phyloP scores from a whole-genome alignment of 345 rosid genomes.

The Linum lewisii region DNA sequence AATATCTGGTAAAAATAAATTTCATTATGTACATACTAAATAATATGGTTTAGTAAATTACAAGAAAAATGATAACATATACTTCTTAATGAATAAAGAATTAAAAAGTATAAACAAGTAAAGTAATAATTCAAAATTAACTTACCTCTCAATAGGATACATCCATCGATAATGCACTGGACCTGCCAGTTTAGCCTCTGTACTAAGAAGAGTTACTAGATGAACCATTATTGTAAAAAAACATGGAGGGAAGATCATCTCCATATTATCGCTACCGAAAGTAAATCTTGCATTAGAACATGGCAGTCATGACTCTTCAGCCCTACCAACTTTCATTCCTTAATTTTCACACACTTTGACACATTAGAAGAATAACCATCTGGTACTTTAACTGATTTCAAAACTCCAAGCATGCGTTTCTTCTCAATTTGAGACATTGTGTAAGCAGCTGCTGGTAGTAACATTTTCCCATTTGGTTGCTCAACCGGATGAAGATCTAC shows the following conservation, averaged over 20 bases:
- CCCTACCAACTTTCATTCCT: neutral
- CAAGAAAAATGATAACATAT: too few relatives aligned
- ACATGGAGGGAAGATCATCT: neutral
- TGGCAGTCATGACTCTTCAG: slow-evolving; percentile 5
- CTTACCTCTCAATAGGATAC: slow-evolving; percentile 11
- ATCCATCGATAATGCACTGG: slow-evolving; percentile 9
- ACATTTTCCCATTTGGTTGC: too few relatives aligned
- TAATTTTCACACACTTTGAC: neutral
- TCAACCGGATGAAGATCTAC: too few relatives aligned
- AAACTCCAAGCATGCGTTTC: too few relatives aligned
- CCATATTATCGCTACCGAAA: neutral
- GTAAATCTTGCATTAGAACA: neutral
- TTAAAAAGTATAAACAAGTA: too few relatives aligned
- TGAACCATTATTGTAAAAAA: slow-evolving; percentile 3
- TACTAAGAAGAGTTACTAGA: neutral
- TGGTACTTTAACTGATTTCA: neutral
- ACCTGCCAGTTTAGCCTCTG: neutral
- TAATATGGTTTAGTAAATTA: too few relatives aligned
- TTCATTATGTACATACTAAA: too few relatives aligned
- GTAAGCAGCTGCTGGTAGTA: too few relatives aligned
- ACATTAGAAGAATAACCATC: slow-evolving; percentile 6
- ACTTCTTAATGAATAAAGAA: too few relatives aligned
- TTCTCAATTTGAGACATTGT: too few relatives aligned
- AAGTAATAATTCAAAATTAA: too few relatives aligned
- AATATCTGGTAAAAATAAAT: neutral